These are phyloP conservation scores for Penicillium glabrum DNA, from an alignment of 2,329 filamentous ascomycete genomes.

Conservation along the genomic window DNA sequence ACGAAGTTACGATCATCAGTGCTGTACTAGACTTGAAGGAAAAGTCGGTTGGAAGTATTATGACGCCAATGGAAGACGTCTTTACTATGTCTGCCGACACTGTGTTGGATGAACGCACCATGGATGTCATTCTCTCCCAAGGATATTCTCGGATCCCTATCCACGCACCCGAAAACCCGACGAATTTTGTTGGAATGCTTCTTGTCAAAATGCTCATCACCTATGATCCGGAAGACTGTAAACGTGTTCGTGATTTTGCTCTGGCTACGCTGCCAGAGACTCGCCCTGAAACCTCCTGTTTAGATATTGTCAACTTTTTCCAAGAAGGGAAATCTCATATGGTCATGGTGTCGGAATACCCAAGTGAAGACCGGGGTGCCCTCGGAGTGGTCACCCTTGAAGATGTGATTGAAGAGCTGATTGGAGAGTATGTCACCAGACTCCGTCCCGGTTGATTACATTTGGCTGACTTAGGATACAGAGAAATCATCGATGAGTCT, in stretches of 20 bases:
- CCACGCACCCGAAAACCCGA: constrained; percentile 76
- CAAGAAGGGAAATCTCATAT: constrained; percentile 99
- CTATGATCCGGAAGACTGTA: constrained; percentile 92
- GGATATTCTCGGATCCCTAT: constrained; percentile 97
- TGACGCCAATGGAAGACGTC: constrained; percentile 98
- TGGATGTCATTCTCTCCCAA: constrained; percentile 88
- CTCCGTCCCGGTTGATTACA: not conserved
- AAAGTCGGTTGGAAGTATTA: constrained; percentile 90
- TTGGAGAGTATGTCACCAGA: constrained; percentile 75
- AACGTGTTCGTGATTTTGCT: constrained; percentile 83
- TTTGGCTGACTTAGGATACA: constrained; percentile 33
- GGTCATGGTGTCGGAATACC: constrained; percentile 88
- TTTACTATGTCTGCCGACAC: constrained; percentile 97
- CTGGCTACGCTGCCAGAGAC: constrained; percentile 94
- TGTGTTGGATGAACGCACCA: constrained; percentile 86
- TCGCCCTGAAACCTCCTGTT: constrained; percentile 87
- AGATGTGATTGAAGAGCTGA: constrained; percentile 97
- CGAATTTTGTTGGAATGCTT: constrained; percentile 95
- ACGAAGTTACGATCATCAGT: constrained; percentile 98
- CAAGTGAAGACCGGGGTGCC: constrained; percentile 87
- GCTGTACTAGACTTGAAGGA: constrained; percentile 95
- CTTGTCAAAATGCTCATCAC: constrained; percentile 98
- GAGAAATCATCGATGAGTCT: constrained; percentile 98
- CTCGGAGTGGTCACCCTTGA: constrained; percentile 93
- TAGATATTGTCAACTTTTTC: constrained; percentile 99